A percentile compares a stretch with the other conserved stretches of the same genome.
Conservation (phyloP, 2,329 filamentous ascomycete species). For the Kalaharituber pfeilii region DNA sequence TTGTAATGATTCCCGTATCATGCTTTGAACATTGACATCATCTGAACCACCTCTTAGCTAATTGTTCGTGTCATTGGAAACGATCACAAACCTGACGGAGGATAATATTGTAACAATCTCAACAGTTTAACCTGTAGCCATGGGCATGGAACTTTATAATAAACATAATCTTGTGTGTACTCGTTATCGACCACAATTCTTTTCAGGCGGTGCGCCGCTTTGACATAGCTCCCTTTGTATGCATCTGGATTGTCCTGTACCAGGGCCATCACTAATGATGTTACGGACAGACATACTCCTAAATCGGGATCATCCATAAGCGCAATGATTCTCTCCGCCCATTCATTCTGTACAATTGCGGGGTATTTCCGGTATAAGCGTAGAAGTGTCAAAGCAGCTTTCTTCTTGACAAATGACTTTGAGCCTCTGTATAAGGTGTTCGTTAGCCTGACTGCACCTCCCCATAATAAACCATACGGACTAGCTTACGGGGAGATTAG, state of each 20-base stretch:
- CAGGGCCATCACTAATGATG: constrained; percentile 83
- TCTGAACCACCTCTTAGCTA: constrained; percentile 37
- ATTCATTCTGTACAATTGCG: constrained; percentile 84
- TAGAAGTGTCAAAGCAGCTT: constrained; percentile 82
- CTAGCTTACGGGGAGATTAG: constrained; percentile 73
- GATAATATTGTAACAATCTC: constrained; percentile 84
- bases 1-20: constrained; percentile 82
- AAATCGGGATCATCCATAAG: constrained; percentile 93
- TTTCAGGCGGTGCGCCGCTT: constrained; percentile 77
- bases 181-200: constrained; percentile 81
- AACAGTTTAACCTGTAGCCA: constrained; percentile 96
- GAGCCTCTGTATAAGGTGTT: constrained; percentile 40
- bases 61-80: constrained; percentile 6
- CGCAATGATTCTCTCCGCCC: constrained; percentile 96
- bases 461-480: constrained; percentile 22
- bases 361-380: constrained; percentile 89
- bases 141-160: constrained; percentile 98
- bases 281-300: constrained; percentile 86
- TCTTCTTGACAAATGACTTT: constrained; percentile 98
- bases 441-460: constrained; percentile 5
- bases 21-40: constrained; percentile 74
- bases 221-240: constrained; percentile 86
- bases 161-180: constrained; percentile 78
- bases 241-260: constrained; percentile 87
- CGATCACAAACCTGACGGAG: constrained; percentile 55